These are phyloP conservation scores for Globisporangium canariense DNA, from an alignment of 352 stramenopile species.

Conservation along the genomic window DNA sequence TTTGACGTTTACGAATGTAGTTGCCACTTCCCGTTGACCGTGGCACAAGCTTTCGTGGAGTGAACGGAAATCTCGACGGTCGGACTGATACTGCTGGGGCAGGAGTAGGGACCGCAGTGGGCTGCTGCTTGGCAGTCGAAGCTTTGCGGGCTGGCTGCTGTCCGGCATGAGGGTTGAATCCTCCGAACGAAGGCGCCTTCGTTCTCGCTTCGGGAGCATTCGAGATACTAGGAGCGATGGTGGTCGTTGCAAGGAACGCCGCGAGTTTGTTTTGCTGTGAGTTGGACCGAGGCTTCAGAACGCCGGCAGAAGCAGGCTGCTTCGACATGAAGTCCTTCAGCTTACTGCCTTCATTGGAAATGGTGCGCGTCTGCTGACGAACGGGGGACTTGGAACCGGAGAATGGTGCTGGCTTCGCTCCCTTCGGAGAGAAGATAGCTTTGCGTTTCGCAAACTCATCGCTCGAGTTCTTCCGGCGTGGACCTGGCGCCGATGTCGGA, in stretches of 20 bases:
- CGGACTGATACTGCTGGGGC: neutral
- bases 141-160: conserved; percentile 1
- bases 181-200: conserved; percentile 22
- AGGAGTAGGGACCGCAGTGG: conserved; percentile 6
- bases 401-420: conserved; percentile 18
- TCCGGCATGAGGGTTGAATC: conserved; percentile 27
- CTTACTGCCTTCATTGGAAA: conserved; percentile 43
- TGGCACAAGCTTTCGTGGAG: conserved; percentile 42
- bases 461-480: conserved; percentile 29
- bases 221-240: conserved; percentile 31
- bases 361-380: conserved; percentile 5
- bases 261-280: conserved; percentile 71
- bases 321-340: conserved; percentile 80
- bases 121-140: conserved; percentile 13
- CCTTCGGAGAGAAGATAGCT: conserved; percentile 53
- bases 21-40: conserved; percentile 65
- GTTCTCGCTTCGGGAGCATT: conserved; percentile 12
- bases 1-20: conserved; percentile 74
- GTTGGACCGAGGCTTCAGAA: conserved; percentile 46
- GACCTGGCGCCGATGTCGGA: conserved; percentile 27
- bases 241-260: conserved; percentile 69
- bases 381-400: conserved; percentile 14
- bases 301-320: conserved; percentile 35
- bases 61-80: conserved; percentile 41
- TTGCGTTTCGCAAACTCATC: conserved; percentile 61